phyloP scores from a whole-genome alignment of 176 grass and related monocot species.

The Musa beccarii region DNA sequence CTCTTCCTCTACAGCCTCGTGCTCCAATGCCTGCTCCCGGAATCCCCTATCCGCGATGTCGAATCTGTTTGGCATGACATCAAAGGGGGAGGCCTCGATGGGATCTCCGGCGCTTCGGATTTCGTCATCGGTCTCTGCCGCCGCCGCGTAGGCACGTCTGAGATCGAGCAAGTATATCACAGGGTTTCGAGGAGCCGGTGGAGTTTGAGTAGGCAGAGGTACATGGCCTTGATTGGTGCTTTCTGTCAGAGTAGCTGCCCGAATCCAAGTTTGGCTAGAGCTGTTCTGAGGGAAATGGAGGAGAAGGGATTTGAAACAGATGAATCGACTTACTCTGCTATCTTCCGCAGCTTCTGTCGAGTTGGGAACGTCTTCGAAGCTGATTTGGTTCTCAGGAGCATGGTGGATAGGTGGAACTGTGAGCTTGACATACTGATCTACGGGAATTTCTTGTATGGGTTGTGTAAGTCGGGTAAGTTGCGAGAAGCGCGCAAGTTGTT shows the following conservation, averaged over 20 bases:
- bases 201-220: background rate
- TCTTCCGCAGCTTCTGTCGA: conserved; percentile 14
- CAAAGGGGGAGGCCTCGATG: background rate
- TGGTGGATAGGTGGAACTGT: conserved; percentile 4
- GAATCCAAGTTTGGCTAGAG: conserved; percentile 7
- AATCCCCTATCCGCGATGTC: background rate
- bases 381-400: conserved; percentile 10
- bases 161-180: conserved; percentile 8
- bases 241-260: conserved; percentile 1
- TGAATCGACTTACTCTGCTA: conserved; percentile 9
- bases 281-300: conserved; percentile 18
- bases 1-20: conserved; percentile 20
- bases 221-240: conserved; percentile 16
- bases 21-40: conserved; percentile 11
- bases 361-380: conserved; percentile 11
- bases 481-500: conserved; percentile 23
- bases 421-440: conserved; percentile 5
- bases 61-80: conserved; percentile 18
- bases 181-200: conserved; percentile 6
- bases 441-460: background rate
- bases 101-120: background rate
- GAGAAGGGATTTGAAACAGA: conserved; percentile 24
- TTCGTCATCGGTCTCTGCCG: conserved; percentile 12
- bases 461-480: conserved; percentile 12
- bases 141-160: background rate